Conservation (phyloP, 495 filamentous ascomycete genomes). For the Rhypophila decipiens region DNA sequence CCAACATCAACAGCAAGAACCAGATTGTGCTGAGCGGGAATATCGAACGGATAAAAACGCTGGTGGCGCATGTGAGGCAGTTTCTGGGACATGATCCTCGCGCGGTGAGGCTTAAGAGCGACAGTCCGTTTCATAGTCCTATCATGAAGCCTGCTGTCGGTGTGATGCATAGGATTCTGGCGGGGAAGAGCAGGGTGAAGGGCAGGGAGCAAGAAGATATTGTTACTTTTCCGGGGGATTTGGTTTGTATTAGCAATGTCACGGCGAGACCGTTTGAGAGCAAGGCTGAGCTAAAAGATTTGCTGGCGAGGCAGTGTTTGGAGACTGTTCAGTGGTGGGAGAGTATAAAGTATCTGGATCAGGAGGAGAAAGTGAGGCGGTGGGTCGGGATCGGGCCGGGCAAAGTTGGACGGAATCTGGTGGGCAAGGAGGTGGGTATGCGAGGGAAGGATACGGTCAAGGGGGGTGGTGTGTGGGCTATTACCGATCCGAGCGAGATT, state of each 20-base stretch:
- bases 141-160: slow-evolving; percentile 81
- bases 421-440: slow-evolving; percentile 94
- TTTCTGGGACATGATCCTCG: slow-evolving; percentile 92
- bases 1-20: slow-evolving; percentile 92
- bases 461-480: slow-evolving; percentile 91
- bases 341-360: slow-evolving; percentile 81
- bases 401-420: slow-evolving; percentile 88
- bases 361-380: slow-evolving; percentile 71
- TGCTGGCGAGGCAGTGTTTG: slow-evolving; percentile 70
- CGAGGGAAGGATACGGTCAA: slow-evolving; percentile 65
- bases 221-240: slow-evolving; percentile 59
- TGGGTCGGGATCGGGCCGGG: slow-evolving; percentile 96
- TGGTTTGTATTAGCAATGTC: slow-evolving; percentile 83
- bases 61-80: slow-evolving; percentile 83
- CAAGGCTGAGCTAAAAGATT: slow-evolving; percentile 63
- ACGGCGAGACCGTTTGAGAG: slow-evolving; percentile 69
- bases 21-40: slow-evolving; percentile 93
- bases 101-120: slow-evolving; percentile 78
- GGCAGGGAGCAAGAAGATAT: slow-evolving; percentile 48
- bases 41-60: slow-evolving; percentile 73
- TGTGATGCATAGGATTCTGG: slow-evolving; percentile 61
- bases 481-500: slow-evolving; percentile 74
- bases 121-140: slow-evolving; percentile 87
- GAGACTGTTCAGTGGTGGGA: slow-evolving; percentile 95
- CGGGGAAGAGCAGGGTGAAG: slow-evolving; percentile 39